Percentiles rank a stretch among this genome's conserved stretches.
These are phyloP conservation scores for Ustilago esculenta DNA, from an alignment of 1,284 basidiomycete genomes.

Conservation along the genomic window DNA sequence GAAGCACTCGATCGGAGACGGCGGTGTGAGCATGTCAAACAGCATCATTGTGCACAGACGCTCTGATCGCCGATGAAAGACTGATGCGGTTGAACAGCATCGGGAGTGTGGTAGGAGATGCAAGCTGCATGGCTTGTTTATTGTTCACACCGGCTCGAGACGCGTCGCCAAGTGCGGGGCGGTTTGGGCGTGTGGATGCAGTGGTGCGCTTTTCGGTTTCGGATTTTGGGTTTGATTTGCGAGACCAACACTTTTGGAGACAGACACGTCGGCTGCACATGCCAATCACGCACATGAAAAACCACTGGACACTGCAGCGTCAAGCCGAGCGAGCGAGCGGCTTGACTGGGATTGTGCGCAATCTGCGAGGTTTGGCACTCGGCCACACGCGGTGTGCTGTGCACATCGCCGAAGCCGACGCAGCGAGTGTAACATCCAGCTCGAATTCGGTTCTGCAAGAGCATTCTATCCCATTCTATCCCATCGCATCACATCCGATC, in stretches of 20 bases:
- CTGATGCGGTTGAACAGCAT: background rate
- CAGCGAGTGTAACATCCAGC: too few relatives aligned
- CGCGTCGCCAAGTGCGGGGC: too few relatives aligned
- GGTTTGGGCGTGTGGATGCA: too few relatives aligned
- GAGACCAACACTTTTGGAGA: slow-evolving; percentile 28
- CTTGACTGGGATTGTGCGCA: too few relatives aligned
- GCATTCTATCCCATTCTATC: too few relatives aligned
- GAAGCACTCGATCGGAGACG: background rate
- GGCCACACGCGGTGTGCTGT: slow-evolving; percentile 1
- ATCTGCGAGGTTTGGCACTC: slow-evolving; percentile 20
- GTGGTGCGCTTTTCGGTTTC: too few relatives aligned
- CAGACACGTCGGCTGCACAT: slow-evolving; percentile 15
- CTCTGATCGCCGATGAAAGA: background rate
- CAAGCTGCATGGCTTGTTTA: slow-evolving; percentile 35
- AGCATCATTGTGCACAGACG: slow-evolving; percentile 27
- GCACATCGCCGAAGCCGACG: slow-evolving; percentile 36
- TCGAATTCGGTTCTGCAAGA: too few relatives aligned
- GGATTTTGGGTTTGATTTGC: background rate
- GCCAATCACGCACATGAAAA: too few relatives aligned
- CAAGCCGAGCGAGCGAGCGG: too few relatives aligned
- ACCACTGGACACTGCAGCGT: too few relatives aligned
- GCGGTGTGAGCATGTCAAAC: slow-evolving; percentile 8
- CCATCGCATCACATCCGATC: too few relatives aligned
- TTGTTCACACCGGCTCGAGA: background rate
- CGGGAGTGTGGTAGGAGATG: slow-evolving; percentile 12